These are phyloP conservation scores for Inga oerstediana DNA, from an alignment of 306 rosid genomes.

Conservation along the genomic window DNA sequence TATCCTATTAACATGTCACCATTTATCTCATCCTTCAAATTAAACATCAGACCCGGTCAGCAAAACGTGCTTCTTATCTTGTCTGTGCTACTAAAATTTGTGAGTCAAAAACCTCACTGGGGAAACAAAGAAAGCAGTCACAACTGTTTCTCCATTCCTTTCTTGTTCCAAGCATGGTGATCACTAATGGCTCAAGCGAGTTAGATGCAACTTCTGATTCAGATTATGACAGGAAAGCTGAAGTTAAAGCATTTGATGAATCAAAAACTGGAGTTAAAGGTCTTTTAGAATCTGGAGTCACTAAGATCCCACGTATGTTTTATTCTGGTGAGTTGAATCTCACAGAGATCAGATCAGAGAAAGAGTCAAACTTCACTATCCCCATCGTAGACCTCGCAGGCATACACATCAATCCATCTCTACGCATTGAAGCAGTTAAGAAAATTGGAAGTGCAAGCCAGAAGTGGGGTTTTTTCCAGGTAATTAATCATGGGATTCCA, in stretches of 20 bases:
- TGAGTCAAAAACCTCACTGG: not conserved
- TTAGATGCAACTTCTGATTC: not conserved
- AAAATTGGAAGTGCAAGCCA: conserved; percentile 15
- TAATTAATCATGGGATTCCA: conserved; percentile 43
- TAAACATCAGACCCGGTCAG: not conserved
- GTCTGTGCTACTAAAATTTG: not conserved
- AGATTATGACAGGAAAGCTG: conserved; percentile 23
- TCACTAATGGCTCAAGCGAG: not conserved
- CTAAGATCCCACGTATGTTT: conserved; percentile 40
- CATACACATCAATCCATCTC: not conserved
- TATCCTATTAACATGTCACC: not conserved
- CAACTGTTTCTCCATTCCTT: not conserved
- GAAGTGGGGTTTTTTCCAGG: conserved; percentile 44
- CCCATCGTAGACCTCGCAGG: conserved; percentile 29
- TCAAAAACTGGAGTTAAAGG: conserved; percentile 46
- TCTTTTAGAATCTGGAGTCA: conserved; percentile 31
- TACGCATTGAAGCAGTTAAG: not conserved
- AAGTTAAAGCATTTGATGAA: conserved; percentile 40
- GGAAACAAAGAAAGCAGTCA: not conserved
- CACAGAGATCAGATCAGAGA: not conserved
- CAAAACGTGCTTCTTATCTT: not conserved
- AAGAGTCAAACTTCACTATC: not conserved
- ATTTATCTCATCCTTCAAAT: not conserved
- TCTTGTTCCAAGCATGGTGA: conserved; percentile 1
- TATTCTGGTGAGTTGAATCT: not conserved